These are phyloP conservation scores for Penicillium crystallinum DNA, from an alignment of 495 filamentous ascomycete species.

Conservation along the genomic window DNA sequence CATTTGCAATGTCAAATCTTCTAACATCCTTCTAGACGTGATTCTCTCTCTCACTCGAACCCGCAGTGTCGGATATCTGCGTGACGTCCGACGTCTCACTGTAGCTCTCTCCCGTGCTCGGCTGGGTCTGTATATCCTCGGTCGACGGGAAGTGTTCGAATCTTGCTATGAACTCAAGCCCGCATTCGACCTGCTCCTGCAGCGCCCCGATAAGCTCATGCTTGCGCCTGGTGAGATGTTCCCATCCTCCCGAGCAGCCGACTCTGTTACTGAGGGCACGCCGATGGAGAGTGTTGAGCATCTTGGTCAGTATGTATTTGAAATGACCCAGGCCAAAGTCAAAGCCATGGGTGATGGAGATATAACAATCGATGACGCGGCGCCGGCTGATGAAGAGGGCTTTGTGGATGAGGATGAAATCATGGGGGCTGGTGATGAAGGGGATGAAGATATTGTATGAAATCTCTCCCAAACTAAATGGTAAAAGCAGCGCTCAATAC, in stretches of 20 bases:
- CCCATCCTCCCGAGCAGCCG: conserved; percentile 58
- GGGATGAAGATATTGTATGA: conserved; percentile 38
- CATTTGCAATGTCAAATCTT: background rate
- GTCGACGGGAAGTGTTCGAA: conserved; percentile 84
- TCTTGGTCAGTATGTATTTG: conserved; percentile 92
- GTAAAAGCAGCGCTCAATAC: background rate
- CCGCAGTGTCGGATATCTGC: conserved; percentile 83
- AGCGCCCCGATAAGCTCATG: conserved; percentile 69
- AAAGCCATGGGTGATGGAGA: conserved; percentile 50
- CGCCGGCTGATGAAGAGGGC: conserved; percentile 37
- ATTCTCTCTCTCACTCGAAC: conserved; percentile 90
- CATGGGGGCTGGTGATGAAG: conserved; percentile 30
- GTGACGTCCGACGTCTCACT: conserved; percentile 88
- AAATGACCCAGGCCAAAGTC: conserved; percentile 88
- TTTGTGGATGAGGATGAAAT: conserved; percentile 44
- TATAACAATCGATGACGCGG: conserved; percentile 27
- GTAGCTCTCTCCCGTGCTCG: conserved; percentile 95
- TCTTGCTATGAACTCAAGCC: conserved; percentile 80
- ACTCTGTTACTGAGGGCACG: conserved; percentile 52
- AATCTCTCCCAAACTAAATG: background rate
- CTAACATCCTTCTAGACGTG: conserved; percentile 55
- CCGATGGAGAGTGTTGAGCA: conserved; percentile 91
- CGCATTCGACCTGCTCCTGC: conserved; percentile 71
- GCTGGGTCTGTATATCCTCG: conserved; percentile 88
- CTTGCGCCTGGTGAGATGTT: conserved; percentile 83